A percentile compares a stretch with the other conserved stretches of the same genome.
Conservation (phyloP, 1,139 yeast species). For the Candida tropicalis region DNA sequence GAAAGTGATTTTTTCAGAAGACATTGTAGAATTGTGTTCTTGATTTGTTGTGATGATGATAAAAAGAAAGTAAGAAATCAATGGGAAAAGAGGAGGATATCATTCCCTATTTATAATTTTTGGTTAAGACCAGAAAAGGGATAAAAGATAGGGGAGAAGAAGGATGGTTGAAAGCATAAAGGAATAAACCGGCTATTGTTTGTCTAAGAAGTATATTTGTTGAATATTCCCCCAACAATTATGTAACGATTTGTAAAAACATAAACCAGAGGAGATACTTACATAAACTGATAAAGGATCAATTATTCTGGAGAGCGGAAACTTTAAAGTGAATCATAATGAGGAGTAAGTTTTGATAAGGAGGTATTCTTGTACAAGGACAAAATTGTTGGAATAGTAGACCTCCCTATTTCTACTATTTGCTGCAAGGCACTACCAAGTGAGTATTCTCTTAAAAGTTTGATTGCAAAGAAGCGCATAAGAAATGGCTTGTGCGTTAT, state of each 20-base stretch:
- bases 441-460: constrained; percentile 3
- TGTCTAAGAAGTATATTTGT: no score
- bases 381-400: not conserved
- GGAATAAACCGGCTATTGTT: not conserved
- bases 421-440: constrained; percentile 2
- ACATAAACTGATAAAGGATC: not conserved
- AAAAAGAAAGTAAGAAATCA: not conserved
- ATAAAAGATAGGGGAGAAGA: not conserved
- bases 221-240: not conserved
- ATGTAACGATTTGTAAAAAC: constrained; percentile 3
- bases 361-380: not conserved
- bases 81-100: not conserved
- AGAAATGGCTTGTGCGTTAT: not conserved
- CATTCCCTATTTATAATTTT: not conserved
- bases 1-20: constrained; percentile 52
- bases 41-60: not conserved
- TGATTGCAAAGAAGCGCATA: constrained; percentile 3
- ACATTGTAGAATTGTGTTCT: constrained; percentile 8
- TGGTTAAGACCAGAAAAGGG: no score
- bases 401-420: not conserved
- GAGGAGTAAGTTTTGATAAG: not conserved
- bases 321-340: not conserved
- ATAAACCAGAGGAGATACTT: not conserved
- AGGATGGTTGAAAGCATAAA: constrained; percentile 1
- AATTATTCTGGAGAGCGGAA: no score